phyloP scores from a whole-genome alignment of 2,329 filamentous ascomycete genomes.

The Ceratocystis albifundus region DNA sequence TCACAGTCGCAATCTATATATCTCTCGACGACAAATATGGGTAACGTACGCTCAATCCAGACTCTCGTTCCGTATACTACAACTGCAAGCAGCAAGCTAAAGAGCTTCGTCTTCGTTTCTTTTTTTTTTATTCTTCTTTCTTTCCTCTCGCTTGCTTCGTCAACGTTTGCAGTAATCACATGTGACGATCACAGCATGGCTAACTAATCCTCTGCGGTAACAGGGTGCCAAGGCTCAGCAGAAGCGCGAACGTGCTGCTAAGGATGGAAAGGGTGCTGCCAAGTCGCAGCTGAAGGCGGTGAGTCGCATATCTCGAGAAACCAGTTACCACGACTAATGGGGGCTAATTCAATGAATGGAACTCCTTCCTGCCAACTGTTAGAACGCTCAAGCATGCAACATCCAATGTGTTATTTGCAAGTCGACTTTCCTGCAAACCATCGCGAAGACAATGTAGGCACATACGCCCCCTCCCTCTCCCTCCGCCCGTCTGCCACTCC shows the following conservation, averaged over 20 bases:
- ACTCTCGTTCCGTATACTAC: neutral
- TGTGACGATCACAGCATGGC: neutral
- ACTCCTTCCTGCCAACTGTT: constrained; percentile 6
- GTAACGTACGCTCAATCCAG: constrained; percentile 24
- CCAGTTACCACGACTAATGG: neutral
- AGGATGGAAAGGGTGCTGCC: constrained; percentile 44
- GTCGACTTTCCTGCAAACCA: constrained; percentile 67
- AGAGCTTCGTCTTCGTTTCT: neutral
- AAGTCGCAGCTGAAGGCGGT: constrained; percentile 60
- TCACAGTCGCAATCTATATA: neutral
- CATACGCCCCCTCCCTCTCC: no score
- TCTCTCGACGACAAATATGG: constrained; percentile 19
- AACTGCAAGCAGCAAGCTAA: neutral
- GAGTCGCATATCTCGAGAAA: constrained; percentile 29
- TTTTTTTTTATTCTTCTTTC: no score
- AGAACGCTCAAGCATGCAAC: constrained; percentile 63
- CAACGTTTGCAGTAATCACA: constrained; percentile 21
- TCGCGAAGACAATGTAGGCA: constrained; percentile 53
- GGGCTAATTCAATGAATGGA: neutral
- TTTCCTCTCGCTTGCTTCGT: neutral
- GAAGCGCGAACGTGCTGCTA: constrained; percentile 61
- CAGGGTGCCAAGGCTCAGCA: constrained; percentile 56
- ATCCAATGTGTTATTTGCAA: constrained; percentile 70
- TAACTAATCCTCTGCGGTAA: neutral
- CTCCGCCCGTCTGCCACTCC: constrained; percentile 27